Conservation (phyloP, 768 basidiomycete species). For the Lactifluus pinguis region DNA sequence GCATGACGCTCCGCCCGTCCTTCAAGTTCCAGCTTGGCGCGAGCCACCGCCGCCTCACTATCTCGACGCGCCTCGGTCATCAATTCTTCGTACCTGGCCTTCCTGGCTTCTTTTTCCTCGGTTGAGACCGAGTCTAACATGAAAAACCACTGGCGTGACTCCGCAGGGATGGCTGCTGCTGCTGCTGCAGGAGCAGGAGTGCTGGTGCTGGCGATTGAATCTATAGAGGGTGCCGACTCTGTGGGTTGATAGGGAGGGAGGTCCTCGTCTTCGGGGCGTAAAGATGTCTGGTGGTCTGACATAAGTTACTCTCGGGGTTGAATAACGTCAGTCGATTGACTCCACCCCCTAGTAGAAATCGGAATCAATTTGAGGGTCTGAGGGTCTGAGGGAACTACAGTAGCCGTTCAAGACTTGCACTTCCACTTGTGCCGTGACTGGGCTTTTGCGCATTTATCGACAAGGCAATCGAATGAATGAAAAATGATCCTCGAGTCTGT, state of each 20-base stretch:
- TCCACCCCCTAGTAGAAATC: no score
- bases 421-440: no score
- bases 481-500: background rate
- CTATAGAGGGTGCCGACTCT: background rate
- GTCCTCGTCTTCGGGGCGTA: conserved; percentile 17
- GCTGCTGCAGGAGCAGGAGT: background rate
- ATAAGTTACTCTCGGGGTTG: no score
- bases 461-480: no score
- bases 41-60: conserved; percentile 62
- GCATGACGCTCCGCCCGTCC: conserved; percentile 62
- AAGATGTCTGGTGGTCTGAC: no score
- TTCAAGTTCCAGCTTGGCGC: conserved; percentile 63
- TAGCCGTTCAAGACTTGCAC: no score
- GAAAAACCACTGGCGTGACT: no score
- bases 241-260: conserved; percentile 9
- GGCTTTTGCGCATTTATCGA: no score
- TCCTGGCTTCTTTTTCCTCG: conserved; percentile 44
- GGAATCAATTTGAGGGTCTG: no score
- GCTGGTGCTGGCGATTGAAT: background rate
- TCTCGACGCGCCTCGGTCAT: conserved; percentile 62
- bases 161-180: conserved; percentile 3
- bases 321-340: no score
- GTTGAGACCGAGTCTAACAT: conserved; percentile 6
- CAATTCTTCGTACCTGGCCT: conserved; percentile 58
- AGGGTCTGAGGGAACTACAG: no score